Conservation (phyloP, 441 rosid species). For the Populus tomentosa region DNA sequence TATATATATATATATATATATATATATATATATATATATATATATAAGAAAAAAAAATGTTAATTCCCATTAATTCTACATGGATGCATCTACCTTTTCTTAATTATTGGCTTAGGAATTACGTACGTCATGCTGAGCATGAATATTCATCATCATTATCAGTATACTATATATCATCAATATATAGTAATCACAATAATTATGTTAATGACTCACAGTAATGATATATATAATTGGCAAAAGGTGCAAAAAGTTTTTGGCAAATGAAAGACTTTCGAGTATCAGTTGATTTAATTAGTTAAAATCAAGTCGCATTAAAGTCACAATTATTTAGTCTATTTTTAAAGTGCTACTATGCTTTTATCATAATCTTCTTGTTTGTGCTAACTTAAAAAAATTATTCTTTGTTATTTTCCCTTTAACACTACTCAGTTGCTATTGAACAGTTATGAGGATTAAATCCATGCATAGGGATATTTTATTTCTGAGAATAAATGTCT, state of each 20-base stretch:
- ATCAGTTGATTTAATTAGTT: constrained; percentile 9
- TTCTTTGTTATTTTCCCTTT: constrained; percentile 37
- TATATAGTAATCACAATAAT: no score
- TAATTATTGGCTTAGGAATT: no score
- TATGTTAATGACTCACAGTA: no score
- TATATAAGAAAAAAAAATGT: no score
- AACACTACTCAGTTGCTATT: constrained; percentile 27
- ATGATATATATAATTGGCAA: not conserved
- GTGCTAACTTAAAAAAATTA: constrained; percentile 27
- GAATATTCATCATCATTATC: not conserved
- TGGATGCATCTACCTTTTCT: no score
- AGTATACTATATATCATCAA: not conserved
- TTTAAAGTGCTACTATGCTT: constrained; percentile 12
- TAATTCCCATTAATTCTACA: no score
- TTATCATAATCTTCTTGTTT: constrained; percentile 37
- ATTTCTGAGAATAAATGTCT: constrained; percentile 32
- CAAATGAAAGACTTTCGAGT: not conserved
- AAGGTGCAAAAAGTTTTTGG: not conserved
- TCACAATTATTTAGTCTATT: constrained; percentile 13
- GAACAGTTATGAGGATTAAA: constrained; percentile 4
- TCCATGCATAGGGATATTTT: not conserved
- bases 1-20: not conserved
- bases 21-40: no score
- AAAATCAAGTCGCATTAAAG: constrained; percentile 17
- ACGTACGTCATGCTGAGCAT: not conserved